Base-by-base conservation (phyloP, 495 filamentous ascomycete species). In the Durotheca rogersii region DNA sequence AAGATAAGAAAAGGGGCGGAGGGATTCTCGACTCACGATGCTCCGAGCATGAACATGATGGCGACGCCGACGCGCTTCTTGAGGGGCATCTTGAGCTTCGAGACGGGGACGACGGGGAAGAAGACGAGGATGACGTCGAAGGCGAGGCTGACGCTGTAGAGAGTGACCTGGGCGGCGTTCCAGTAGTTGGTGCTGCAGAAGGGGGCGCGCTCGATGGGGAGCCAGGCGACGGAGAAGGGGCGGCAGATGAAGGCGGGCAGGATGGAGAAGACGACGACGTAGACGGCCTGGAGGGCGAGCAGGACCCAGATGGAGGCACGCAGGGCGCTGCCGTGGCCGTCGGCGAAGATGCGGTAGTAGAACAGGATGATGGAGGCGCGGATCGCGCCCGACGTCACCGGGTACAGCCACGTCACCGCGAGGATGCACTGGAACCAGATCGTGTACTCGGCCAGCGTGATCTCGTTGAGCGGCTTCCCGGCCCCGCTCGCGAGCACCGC, bases 401-500 rank as follows among this genome's bases (percentile, higher is more conserved):
- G 53, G 27, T 53, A 58, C 4, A 61, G 51, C 41, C 55, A 66
- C 2, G 53, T 29, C 19, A 32, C 47, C 9, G 39, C 47, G 11
- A 53, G 12, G 10, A 59, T 46, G 7, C 56, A 50, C 51, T 60
- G 45, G 35, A 51, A 61, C 64, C 61, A 62, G 18, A 62, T 30
- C n/a, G 51, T 23, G 21, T 49, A 62, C 27, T 65, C 62, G 1
- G 6, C 45, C 2, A 60, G 4, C 4, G 64, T 60, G 35, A 62
- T 63, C 20, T 67, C 62, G 46, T 47, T 53, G 7, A 65, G 52
- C 11, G 62, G 64, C 35, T 65, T 67, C 25, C 53, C 62, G 17
- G 65, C 48, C 6, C 61, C 64, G 31, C 58, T 58, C 31, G 50
- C 19, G 12, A 64, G 46, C 29, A 53, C 51, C n/a, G 52, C 31